Evolutionary conservation across 805 yeast species (phyloP).

Genomic region (Yamadazyma ubonensis): DNA sequence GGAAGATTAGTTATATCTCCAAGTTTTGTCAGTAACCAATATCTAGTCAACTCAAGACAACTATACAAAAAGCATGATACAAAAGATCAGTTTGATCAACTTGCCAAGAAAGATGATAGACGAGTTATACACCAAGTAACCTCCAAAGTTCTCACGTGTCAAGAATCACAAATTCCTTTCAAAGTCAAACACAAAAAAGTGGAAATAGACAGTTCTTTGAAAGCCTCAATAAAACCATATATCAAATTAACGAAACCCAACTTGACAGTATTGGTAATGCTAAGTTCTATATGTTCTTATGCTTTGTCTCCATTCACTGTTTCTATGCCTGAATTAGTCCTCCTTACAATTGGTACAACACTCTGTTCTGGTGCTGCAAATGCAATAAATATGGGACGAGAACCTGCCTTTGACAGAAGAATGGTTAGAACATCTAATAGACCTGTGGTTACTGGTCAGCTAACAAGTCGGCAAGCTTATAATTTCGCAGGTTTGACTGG

Average conservation of each 20-base stretch:
- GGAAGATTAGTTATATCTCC: slow-evolving; percentile 28
- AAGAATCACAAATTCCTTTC: slow-evolving; percentile 55
- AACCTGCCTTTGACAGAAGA: slow-evolving; percentile 80
- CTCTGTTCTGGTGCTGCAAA: slow-evolving; percentile 92
- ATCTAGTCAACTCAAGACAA: slow-evolving; percentile 13
- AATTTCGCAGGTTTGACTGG: slow-evolving; percentile 78
- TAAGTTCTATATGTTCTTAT: slow-evolving; percentile 90
- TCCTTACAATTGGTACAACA: slow-evolving; percentile 81
- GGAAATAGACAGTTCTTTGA: slow-evolving; percentile 21
- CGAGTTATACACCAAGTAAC: slow-evolving; percentile 40
- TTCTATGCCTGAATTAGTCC: slow-evolving; percentile 64
- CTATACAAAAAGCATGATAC: slow-evolving; percentile 6
- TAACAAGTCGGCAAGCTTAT: slow-evolving; percentile 76
- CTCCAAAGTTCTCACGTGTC: slow-evolving; percentile 45
- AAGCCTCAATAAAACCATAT: slow-evolving; percentile 56
- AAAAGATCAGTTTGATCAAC: not conserved
- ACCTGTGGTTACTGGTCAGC: slow-evolving; percentile 84
- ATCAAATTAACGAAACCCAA: slow-evolving; percentile 87
- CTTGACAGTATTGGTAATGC: slow-evolving; percentile 79
- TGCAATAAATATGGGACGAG: slow-evolving; percentile 96
- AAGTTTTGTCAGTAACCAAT: slow-evolving; percentile 35
- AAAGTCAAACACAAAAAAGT: slow-evolving; percentile 45
- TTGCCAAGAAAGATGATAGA: slow-evolving; percentile 6
- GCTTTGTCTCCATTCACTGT: slow-evolving; percentile 87
- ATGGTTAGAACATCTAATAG: slow-evolving; percentile 88